phyloP scores from a whole-genome alignment of 1,284 basidiomycete species.

The Chalciporus sp. region DNA sequence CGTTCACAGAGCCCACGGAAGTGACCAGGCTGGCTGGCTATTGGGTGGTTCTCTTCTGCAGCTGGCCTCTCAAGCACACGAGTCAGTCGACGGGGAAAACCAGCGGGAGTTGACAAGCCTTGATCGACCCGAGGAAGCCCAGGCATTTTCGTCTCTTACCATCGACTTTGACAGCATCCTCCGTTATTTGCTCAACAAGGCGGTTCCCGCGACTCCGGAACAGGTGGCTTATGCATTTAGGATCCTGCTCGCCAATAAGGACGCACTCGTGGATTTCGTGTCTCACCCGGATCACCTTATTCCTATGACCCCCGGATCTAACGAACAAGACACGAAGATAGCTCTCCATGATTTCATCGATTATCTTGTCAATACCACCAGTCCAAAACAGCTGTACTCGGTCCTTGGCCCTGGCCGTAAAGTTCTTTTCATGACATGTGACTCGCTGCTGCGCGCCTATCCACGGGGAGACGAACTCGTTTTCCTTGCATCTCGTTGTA shows the following conservation, averaged over 20 bases:
- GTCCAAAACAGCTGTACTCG: conserved; percentile 4
- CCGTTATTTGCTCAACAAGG: conserved; percentile 6
- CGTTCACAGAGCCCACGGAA: not conserved
- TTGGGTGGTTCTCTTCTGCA: conserved; percentile 2
- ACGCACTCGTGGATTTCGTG: not conserved
- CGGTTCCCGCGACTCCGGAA: not conserved
- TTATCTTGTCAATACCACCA: conserved; percentile 4
- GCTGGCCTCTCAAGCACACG: not conserved
- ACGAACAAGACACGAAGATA: no score
- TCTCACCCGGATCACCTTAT: no score
- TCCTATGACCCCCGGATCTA: no score
- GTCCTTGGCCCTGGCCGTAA: not conserved
- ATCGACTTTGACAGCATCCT: conserved; percentile 1
- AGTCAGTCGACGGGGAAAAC: no score
- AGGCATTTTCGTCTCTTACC: no score
- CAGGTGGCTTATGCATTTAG: conserved; percentile 6
- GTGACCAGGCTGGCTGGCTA: not conserved
- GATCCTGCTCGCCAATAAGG: conserved; percentile 3
- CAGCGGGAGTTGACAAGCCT: no score
- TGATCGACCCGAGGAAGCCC: no score
- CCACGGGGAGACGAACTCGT: not conserved
- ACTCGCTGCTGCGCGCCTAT: not conserved
- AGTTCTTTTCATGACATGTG: conserved; percentile 1
- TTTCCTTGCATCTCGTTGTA: not conserved
- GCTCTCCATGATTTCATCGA: conserved; percentile 8